phyloP scores from a whole-genome alignment of 1,139 yeast genomes.

The Schwanniomyces etchellsii region DNA sequence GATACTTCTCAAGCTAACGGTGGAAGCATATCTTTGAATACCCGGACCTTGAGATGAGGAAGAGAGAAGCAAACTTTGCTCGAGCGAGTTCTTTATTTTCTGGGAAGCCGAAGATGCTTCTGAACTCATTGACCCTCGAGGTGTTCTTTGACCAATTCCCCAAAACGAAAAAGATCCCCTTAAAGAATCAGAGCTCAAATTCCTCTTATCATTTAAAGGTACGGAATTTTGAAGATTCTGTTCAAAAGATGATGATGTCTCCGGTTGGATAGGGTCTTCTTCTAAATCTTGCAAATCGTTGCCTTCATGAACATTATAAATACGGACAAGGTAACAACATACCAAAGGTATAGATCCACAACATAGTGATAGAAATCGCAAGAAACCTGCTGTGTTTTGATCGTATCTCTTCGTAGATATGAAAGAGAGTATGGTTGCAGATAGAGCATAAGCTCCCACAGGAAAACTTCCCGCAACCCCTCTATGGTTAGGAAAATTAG shows the following conservation, averaged over 20 bases:
- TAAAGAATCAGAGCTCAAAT: constrained; percentile 16
- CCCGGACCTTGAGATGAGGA: constrained; percentile 3
- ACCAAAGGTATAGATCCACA: constrained; percentile 33
- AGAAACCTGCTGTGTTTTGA: constrained; percentile 37
- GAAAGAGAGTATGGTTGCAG: constrained; percentile 39
- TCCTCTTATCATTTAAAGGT: constrained; percentile 5
- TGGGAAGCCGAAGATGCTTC: constrained; percentile 11
- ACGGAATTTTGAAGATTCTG: no score
- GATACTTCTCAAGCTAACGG: constrained; percentile 4
- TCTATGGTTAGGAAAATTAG: constrained; percentile 63
- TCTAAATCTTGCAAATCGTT: neutral
- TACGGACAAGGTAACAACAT: constrained; percentile 34
- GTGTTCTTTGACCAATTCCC: constrained; percentile 29
- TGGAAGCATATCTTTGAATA: constrained; percentile 11
- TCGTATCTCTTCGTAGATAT: constrained; percentile 41
- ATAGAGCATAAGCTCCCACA: constrained; percentile 51
- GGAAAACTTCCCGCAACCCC: constrained; percentile 69
- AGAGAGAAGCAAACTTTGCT: constrained; percentile 6
- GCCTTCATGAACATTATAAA: constrained; percentile 18
- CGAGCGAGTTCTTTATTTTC: constrained; percentile 9
- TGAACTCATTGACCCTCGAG: constrained; percentile 18
- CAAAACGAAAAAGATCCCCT: constrained; percentile 36
- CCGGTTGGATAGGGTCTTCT: neutral
- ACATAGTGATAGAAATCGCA: constrained; percentile 29
- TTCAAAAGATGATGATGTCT: neutral